A percentile compares a stretch with the other conserved stretches of the same genome.
Evolutionary conservation across 306 rosid genomes (phyloP).

Genomic region (Rosa chinensis): DNA sequence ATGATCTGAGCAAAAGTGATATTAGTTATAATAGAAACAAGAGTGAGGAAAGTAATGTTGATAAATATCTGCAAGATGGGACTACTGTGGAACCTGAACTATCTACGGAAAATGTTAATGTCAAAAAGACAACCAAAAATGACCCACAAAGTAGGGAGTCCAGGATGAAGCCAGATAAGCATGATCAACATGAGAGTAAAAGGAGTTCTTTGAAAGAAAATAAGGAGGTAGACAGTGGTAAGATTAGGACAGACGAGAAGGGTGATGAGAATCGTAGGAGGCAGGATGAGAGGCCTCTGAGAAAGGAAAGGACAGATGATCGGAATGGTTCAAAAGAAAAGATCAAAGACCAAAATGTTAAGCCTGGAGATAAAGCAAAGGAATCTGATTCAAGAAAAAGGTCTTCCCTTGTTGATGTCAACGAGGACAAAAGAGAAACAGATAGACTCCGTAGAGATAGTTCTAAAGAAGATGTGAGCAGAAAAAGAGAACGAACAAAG

Average conservation of each 20-base stretch:
- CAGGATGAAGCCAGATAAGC: conserved; percentile 47
- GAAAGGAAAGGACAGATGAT: conserved; percentile 57
- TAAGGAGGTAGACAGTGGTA: conserved; percentile 58
- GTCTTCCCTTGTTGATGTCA: conserved; percentile 53
- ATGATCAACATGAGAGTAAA: conserved; percentile 40
- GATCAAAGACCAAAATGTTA: conserved; percentile 47
- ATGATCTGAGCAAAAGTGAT: conserved; percentile 31
- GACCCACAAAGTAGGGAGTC: conserved; percentile 46
- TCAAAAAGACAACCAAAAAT: conserved; percentile 35
- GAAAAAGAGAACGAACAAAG: conserved; percentile 63
- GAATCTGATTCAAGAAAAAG: conserved; percentile 73
- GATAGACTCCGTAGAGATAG: conserved; percentile 52
- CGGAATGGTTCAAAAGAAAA: conserved; percentile 59
- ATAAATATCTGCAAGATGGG: conserved; percentile 41
- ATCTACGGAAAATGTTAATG: conserved; percentile 35
- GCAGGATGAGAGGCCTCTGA: conserved; percentile 56
- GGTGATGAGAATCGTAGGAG: conserved; percentile 55
- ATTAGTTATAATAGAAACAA: conserved; percentile 25
- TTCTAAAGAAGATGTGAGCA: conserved; percentile 49
- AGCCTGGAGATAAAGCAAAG: conserved; percentile 53
- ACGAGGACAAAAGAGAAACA: conserved; percentile 64
- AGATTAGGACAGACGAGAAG: conserved; percentile 51
- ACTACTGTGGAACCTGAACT: conserved; percentile 46
- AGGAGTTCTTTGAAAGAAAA: conserved; percentile 50
- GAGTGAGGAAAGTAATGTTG: conserved; percentile 35